phyloP scores from a whole-genome alignment of 768 basidiomycete genomes.

The Boletellus emodensis region DNA sequence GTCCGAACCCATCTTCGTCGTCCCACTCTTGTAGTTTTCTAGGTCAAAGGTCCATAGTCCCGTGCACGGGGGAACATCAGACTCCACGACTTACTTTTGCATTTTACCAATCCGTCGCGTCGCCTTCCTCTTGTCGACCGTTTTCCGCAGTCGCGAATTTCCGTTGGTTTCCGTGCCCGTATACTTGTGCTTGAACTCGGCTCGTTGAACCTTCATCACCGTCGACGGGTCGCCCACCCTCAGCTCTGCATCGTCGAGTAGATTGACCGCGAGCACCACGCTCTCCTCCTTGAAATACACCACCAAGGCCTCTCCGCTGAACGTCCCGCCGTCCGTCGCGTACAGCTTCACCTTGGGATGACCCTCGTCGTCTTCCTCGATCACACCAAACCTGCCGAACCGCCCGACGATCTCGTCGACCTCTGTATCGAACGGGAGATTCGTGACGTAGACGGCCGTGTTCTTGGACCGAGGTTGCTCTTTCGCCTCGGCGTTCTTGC shows the following conservation, averaged over 20 bases:
- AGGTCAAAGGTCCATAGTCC: not conserved
- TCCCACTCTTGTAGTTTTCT: constrained; percentile 96
- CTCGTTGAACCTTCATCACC: constrained; percentile 69
- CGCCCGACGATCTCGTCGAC: constrained; percentile 71
- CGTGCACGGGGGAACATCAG: not conserved
- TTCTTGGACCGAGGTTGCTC: constrained; percentile 68
- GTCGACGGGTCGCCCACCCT: constrained; percentile 73
- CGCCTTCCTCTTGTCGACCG: constrained; percentile 73
- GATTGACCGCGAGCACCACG: constrained; percentile 76
- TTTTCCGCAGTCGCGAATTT: constrained; percentile 50
- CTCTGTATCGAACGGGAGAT: constrained; percentile 74
- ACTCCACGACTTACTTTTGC: constrained; percentile 58
- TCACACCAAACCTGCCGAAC: constrained; percentile 89
- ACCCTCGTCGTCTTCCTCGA: constrained; percentile 90
- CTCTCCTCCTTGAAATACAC: constrained; percentile 98
- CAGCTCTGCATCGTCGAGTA: constrained; percentile 91
- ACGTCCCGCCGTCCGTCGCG: constrained; percentile 77
- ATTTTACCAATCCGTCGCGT: constrained; percentile 77
- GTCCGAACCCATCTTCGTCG: constrained; percentile 89
- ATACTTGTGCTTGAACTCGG: constrained; percentile 74
- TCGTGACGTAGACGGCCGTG: constrained; percentile 87
- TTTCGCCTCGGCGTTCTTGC: constrained; percentile 53
- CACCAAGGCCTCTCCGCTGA: constrained; percentile 92
- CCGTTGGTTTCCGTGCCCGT: constrained; percentile 37
- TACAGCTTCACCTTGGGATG: constrained; percentile 96